Base-by-base conservation (phyloP, 768 basidiomycete genomes). In the Leccinum variicolor region DNA sequence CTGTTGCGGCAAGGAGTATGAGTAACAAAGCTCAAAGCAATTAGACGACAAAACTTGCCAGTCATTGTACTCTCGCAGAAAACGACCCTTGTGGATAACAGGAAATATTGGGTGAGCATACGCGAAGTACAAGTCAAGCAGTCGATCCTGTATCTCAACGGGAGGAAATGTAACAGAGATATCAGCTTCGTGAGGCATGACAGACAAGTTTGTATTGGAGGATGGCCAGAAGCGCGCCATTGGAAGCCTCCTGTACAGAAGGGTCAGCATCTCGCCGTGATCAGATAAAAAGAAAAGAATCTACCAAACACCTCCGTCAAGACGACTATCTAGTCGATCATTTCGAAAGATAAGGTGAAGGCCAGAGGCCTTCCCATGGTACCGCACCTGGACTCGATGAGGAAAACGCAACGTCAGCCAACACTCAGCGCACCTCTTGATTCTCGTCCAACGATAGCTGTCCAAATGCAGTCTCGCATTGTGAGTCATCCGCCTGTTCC, bases 51-150 rank as follows among this genome's bases (percentile, higher is more conserved):
- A 25, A 53, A 33, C 73, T 63, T 62, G 84, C 85, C 79, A 80
- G 15, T 75, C 71, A 39, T 77, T 74, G 66, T 83, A 93, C 60
- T 89, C 85, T 17, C 80, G 71, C 62, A 89, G 68, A 70, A 94
- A 92, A 21, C 82, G 79, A 13, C 72, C 74, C 71, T 86, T 89
- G 71, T 90, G 84, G n/a, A 94, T 73, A 48, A 94, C 78, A 7
- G 93, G 94, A 64, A 90, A 89, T 53, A 85, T 78, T 6, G 93
- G 92, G 63, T 95, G 92, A 29, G 89, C 85, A 65, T 92, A 89
- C 11, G 82, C 83, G 73, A 94, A 94, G 70, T 91, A 95, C 8
- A 92, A 74, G 31, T 83, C 80, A 51, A 94, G 69, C 4, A 94
- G 77, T 39, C 79, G 81, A 56, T 89, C 83, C 69, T 92, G 91